Conservation (phyloP, 2,329 filamentous ascomycete species). For the Purpureocillium lavendulum region DNA sequence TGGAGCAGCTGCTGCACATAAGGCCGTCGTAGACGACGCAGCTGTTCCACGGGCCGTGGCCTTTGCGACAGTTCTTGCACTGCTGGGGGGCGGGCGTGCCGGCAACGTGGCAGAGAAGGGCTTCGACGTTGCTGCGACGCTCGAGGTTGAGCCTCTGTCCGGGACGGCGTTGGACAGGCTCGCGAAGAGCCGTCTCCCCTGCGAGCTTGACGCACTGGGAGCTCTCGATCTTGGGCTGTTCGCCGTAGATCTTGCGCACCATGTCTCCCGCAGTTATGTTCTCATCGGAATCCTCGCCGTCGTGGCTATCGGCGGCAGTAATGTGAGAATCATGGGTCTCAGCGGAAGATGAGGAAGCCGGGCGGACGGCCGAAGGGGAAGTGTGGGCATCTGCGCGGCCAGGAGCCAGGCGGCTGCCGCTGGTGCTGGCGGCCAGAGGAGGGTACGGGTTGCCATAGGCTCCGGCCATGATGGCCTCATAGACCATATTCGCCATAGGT, state of each 20-base stretch:
- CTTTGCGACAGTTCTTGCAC: slow-evolving; percentile 53
- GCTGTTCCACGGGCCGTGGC: slow-evolving; percentile 49
- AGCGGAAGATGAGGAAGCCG: too few relatives aligned
- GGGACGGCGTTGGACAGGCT: slow-evolving; percentile 42
- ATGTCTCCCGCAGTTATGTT: slow-evolving; percentile 35
- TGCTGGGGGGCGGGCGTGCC: slow-evolving; percentile 37
- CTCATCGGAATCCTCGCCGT: background rate
- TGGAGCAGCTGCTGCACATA: slow-evolving; percentile 54
- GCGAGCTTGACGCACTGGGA: slow-evolving; percentile 47
- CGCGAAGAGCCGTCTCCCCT: slow-evolving; percentile 37
- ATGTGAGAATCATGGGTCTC: background rate
- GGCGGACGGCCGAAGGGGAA: too few relatives aligned
- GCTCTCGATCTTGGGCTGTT: slow-evolving; percentile 39
- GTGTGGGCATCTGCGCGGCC: too few relatives aligned
- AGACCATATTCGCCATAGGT: background rate
- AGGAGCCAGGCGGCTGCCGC: too few relatives aligned
- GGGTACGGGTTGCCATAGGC: too few relatives aligned
- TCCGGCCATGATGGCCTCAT: too few relatives aligned
- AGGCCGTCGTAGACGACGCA: slow-evolving; percentile 53
- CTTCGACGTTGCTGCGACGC: slow-evolving; percentile 53
- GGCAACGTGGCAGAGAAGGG: slow-evolving; percentile 48
- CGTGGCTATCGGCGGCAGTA: background rate
- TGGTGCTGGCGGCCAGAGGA: too few relatives aligned
- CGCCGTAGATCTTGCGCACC: slow-evolving; percentile 38
- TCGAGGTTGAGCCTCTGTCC: slow-evolving; percentile 47